A percentile compares a stretch with the other conserved stretches of the same genome.
These are phyloP conservation scores for Suillus subluteus DNA, from an alignment of 768 basidiomycete species.

Conservation along the genomic window DNA sequence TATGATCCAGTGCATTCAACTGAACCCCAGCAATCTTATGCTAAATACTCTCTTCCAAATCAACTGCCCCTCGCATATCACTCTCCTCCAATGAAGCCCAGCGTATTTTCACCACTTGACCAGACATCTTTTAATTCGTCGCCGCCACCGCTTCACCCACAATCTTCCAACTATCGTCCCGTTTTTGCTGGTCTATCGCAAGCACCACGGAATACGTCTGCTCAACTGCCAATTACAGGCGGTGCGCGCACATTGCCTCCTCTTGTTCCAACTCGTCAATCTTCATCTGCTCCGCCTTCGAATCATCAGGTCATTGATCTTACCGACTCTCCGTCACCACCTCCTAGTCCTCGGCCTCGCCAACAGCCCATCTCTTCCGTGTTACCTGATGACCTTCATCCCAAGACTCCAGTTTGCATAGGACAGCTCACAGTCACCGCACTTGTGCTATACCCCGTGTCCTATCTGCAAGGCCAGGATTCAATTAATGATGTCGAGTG, in stretches of 20 bases:
- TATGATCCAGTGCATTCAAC: constrained; percentile 26
- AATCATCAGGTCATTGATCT: constrained; percentile 74
- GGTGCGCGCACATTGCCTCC: constrained; percentile 28
- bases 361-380: constrained; percentile 29
- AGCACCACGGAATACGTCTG: constrained; percentile 34
- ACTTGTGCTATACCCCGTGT: constrained; percentile 80
- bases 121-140: constrained; percentile 14
- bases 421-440: constrained; percentile 84
- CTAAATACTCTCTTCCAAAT: constrained; percentile 15
- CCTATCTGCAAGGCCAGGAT: constrained; percentile 60
- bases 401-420: constrained; percentile 87
- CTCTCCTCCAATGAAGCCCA: constrained; percentile 22
- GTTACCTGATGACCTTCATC: constrained; percentile 64
- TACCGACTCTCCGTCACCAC: constrained; percentile 61
- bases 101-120: constrained; percentile 8
- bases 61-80: constrained; percentile 19
- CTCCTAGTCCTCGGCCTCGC: constrained; percentile 42
- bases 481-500: constrained; percentile 56
- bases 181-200: constrained; percentile 52
- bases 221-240: constrained; percentile 32
- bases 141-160: constrained; percentile 22
- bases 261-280: constrained; percentile 21
- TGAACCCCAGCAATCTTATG: constrained; percentile 24
- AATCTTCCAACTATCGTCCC: constrained; percentile 46
- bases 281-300: constrained; percentile 28